Conservation (phyloP, 108 stramenopile species). For the Nitzschia sp. region DNA sequence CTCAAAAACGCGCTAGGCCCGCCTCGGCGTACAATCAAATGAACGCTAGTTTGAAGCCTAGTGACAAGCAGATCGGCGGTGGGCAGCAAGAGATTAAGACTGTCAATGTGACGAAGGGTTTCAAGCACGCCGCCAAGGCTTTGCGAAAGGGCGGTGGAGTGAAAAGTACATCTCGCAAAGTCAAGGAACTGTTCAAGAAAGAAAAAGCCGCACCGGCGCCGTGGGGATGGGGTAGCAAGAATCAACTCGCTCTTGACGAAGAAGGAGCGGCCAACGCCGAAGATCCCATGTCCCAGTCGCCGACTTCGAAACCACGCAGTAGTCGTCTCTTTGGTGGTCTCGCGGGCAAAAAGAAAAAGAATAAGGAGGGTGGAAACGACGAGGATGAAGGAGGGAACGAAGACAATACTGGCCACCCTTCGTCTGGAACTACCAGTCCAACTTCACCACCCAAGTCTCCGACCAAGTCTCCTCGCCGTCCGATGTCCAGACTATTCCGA, state of each 20-base stretch:
- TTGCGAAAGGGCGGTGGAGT: background rate
- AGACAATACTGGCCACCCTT: background rate
- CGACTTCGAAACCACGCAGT: background rate
- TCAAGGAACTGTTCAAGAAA: slow-evolving; percentile 12
- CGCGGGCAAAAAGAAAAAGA: background rate
- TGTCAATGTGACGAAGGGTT: background rate
- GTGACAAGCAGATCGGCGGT: background rate
- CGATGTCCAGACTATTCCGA: background rate
- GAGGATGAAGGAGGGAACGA: background rate
- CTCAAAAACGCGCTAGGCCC: background rate
- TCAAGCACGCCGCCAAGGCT: slow-evolving; percentile 11
- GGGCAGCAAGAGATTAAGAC: background rate
- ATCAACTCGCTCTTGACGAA: slow-evolving; percentile 8
- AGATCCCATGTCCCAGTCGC: slow-evolving; percentile 3
- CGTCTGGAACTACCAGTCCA: background rate
- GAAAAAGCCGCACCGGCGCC: slow-evolving; percentile 9
- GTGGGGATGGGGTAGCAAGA: slow-evolving; percentile 17
- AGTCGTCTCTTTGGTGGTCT: too few species aligned
- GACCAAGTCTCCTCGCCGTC: background rate
- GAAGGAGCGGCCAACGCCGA: background rate
- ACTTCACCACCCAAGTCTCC: slow-evolving; percentile 1
- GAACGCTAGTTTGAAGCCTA: background rate
- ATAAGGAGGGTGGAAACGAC: background rate
- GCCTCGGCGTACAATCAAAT: background rate
- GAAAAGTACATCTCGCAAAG: slow-evolving; percentile 9